Percentiles rank a stretch among this genome's conserved stretches.
Conservation (phyloP, 2,329 filamentous ascomycete genomes). For the Cryphonectria radicalis region DNA sequence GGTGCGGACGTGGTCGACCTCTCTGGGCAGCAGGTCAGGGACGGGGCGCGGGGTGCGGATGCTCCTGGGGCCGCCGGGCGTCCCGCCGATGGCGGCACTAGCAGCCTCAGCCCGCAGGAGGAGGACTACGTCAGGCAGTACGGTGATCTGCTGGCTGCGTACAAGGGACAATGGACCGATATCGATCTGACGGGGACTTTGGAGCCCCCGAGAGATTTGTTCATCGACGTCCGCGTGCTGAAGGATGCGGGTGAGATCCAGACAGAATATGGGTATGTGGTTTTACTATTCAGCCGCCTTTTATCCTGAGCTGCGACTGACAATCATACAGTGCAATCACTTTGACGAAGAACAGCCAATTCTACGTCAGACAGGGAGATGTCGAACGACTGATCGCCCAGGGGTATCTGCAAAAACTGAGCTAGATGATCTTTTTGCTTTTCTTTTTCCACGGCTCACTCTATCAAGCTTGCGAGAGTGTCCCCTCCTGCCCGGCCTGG, state of each 20-base stretch:
- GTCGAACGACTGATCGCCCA: constrained; percentile 93
- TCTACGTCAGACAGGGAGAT: constrained; percentile 94
- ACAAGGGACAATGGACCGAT: constrained; percentile 98
- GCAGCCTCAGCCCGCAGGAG: constrained; percentile 90
- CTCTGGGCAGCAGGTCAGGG: constrained; percentile 58
- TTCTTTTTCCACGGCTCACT: no score
- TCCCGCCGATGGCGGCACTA: constrained; percentile 59
- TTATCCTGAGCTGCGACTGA: constrained; percentile 13
- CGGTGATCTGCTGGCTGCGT: constrained; percentile 88
- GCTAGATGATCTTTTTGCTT: constrained; percentile 52
- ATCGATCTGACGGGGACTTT: constrained; percentile 93
- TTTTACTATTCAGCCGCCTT: neutral
- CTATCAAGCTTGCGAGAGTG: neutral
- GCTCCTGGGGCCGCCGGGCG: constrained; percentile 39
- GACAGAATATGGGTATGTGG: constrained; percentile 90
- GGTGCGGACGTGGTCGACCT: constrained; percentile 82
- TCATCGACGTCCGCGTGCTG: constrained; percentile 93
- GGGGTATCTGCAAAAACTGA: constrained; percentile 89
- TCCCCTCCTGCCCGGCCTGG: neutral
- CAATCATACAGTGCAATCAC: constrained; percentile 74
- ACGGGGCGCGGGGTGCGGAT: constrained; percentile 41
- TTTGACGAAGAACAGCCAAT: constrained; percentile 96
- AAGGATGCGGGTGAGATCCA: constrained; percentile 98
- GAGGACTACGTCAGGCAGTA: constrained; percentile 96
- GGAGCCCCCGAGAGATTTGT: constrained; percentile 91